Evolutionary conservation across 495 filamentous ascomycete genomes (phyloP).

Genomic region (Amniculicola lignicola): DNA sequence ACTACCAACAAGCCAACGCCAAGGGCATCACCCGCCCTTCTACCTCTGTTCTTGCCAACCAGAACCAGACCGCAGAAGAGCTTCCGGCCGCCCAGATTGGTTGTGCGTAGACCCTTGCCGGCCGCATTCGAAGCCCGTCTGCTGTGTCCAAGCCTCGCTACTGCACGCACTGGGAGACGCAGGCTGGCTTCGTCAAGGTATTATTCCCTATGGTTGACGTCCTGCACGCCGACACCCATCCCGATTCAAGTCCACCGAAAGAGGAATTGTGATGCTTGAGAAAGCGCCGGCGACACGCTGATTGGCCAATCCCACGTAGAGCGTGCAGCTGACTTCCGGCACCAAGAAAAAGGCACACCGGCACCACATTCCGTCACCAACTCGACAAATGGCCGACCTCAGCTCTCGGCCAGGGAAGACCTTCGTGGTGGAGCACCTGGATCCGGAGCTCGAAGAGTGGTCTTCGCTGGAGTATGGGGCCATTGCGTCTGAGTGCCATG

Average conservation of each 20-base stretch:
- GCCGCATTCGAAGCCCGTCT: background rate
- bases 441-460: slow-evolving; percentile 92
- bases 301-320: slow-evolving; percentile 26
- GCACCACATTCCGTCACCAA: slow-evolving; percentile 16
- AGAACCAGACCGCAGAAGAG: background rate
- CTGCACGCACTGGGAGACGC: background rate
- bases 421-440: slow-evolving; percentile 90
- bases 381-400: slow-evolving; percentile 24
- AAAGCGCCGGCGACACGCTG: slow-evolving; percentile 13
- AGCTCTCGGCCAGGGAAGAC: slow-evolving; percentile 47
- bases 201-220: background rate
- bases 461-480: slow-evolving; percentile 84
- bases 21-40: background rate
- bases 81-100: background rate
- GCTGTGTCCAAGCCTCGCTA: slow-evolving; percentile 9
- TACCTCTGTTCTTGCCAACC: background rate
- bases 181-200: background rate
- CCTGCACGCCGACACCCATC: slow-evolving; percentile 18
- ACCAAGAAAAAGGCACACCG: slow-evolving; percentile 28
- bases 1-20: background rate
- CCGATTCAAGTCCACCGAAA: background rate
- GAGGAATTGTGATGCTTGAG: background rate
- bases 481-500: slow-evolving; percentile 76
- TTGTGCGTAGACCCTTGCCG: background rate
- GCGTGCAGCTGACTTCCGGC: slow-evolving; percentile 30